phyloP scores from a whole-genome alignment of 805 yeast species.

The Wickerhamiella cacticola region DNA sequence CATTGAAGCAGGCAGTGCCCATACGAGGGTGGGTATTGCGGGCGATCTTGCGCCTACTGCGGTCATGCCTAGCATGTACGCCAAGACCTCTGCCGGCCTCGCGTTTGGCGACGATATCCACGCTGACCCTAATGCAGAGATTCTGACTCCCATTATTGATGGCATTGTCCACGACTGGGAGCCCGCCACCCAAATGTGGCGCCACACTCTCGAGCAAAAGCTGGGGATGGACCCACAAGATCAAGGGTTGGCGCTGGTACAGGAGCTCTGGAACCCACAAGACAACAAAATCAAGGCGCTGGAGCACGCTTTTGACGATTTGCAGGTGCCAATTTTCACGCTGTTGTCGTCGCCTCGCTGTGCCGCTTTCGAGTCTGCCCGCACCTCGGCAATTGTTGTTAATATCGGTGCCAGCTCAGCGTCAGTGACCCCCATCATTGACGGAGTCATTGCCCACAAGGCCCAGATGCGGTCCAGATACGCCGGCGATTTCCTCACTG shows the following conservation, averaged over 20 bases:
- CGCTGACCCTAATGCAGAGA: slow-evolving; percentile 18
- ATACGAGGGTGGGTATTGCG: slow-evolving; percentile 78
- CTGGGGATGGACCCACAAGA: slow-evolving; percentile 47
- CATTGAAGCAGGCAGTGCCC: slow-evolving; percentile 76
- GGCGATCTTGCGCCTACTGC: slow-evolving; percentile 81
- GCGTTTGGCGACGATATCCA: slow-evolving; percentile 21
- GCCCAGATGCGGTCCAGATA: slow-evolving; percentile 55
- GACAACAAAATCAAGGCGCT: slow-evolving; percentile 55
- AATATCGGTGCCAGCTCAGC: slow-evolving; percentile 71
- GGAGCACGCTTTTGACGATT: slow-evolving; percentile 56
- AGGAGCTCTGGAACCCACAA: slow-evolving; percentile 72
- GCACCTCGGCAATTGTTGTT: slow-evolving; percentile 75
- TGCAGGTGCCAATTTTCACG: slow-evolving; percentile 71
- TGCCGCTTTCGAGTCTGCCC: slow-evolving; percentile 75
- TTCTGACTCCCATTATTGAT: slow-evolving; percentile 22
- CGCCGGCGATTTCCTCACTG: slow-evolving; percentile 76
- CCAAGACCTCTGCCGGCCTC: slow-evolving; percentile 25
- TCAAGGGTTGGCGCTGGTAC: slow-evolving; percentile 73
- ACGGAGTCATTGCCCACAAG: slow-evolving; percentile 22
- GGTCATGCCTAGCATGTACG: slow-evolving; percentile 61
- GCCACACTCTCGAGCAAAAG: slow-evolving; percentile 40
- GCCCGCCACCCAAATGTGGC: slow-evolving; percentile 62
- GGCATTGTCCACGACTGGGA: slow-evolving; percentile 58
- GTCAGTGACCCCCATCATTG: slow-evolving; percentile 44
- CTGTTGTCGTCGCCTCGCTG: slow-evolving; percentile 72